A percentile compares a stretch with the other conserved stretches of the same genome.
phyloP scores from a whole-genome alignment of 768 basidiomycete genomes.

The Suillus sp. region DNA sequence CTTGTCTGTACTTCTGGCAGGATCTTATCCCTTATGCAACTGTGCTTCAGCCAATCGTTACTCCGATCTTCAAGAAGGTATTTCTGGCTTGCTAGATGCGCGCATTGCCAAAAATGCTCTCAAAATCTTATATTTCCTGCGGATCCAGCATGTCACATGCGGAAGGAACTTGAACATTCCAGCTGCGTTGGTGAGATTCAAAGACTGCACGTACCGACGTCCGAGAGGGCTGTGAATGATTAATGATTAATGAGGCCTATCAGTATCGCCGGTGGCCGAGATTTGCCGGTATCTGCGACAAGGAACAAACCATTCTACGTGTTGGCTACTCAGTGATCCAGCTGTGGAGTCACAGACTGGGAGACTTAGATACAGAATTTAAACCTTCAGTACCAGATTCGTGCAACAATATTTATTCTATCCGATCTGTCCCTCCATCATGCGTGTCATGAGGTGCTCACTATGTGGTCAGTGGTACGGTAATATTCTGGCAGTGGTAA shows the following conservation, averaged over 20 bases:
- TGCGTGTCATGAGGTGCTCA: conserved; percentile 14
- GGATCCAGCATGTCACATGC: conserved; percentile 5
- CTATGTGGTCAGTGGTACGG: background rate
- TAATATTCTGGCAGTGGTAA: background rate
- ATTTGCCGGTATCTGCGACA: conserved; percentile 18
- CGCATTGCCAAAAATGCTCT: conserved; percentile 19
- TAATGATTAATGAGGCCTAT: conserved; percentile 4
- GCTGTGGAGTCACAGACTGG: background rate
- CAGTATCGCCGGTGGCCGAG: conserved; percentile 28
- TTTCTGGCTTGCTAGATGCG: conserved; percentile 14
- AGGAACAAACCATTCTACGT: background rate
- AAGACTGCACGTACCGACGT: conserved; percentile 29
- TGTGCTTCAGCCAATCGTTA: conserved; percentile 21
- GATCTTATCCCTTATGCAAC: conserved; percentile 20
- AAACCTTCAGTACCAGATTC: too few species aligned
- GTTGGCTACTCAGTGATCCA: background rate
- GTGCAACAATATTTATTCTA: background rate
- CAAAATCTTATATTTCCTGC: conserved; percentile 6
- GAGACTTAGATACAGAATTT: background rate
- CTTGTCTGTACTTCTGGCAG: conserved; percentile 21
- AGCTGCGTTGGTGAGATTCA: conserved; percentile 18
- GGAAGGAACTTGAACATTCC: conserved; percentile 15
- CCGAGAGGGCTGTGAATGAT: conserved; percentile 25
- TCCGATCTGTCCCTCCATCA: conserved; percentile 26
- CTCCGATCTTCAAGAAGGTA: conserved; percentile 16